Conservation (phyloP, 2,329 filamentous ascomycete species). For the Ascochyta rabiei region DNA sequence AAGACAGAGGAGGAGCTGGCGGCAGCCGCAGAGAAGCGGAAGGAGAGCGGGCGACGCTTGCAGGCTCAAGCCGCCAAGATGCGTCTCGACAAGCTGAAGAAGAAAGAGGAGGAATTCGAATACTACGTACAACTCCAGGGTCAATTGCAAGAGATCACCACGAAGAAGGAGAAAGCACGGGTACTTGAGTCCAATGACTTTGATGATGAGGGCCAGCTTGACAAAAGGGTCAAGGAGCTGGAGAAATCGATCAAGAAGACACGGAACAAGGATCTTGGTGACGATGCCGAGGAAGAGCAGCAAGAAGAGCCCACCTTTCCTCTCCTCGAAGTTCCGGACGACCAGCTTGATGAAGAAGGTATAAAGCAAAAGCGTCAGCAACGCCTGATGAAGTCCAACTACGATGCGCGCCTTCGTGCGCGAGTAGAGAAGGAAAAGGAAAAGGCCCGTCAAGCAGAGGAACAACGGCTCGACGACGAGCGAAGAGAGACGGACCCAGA, state of each 20-base stretch:
- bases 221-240: slow-evolving; percentile 83
- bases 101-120: slow-evolving; percentile 93
- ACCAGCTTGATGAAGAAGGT: slow-evolving; percentile 88
- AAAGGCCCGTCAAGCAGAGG: slow-evolving; percentile 81
- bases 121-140: slow-evolving; percentile 87
- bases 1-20: slow-evolving; percentile 95
- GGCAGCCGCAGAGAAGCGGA: slow-evolving; percentile 87
- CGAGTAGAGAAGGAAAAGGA: slow-evolving; percentile 96
- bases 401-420: slow-evolving; percentile 89
- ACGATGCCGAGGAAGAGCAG: slow-evolving; percentile 72
- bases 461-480: slow-evolving; percentile 82
- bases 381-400: slow-evolving; percentile 88
- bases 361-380: slow-evolving; percentile 94
- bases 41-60: slow-evolving; percentile 86
- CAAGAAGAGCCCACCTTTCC: slow-evolving; percentile 84
- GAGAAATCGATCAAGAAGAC: slow-evolving; percentile 90
- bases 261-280: slow-evolving; percentile 90
- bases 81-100: slow-evolving; percentile 91
- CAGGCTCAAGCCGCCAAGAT: slow-evolving; percentile 98
- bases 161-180: slow-evolving; percentile 82
- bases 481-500: slow-evolving; percentile 84
- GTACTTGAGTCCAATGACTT: slow-evolving; percentile 89
- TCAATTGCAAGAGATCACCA: slow-evolving; percentile 72
- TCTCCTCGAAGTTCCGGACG: slow-evolving; percentile 86
- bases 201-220: slow-evolving; percentile 86